These are phyloP conservation scores for Furcasterigmium furcatum DNA, from an alignment of 2,329 filamentous ascomycete genomes.

Conservation along the genomic window DNA sequence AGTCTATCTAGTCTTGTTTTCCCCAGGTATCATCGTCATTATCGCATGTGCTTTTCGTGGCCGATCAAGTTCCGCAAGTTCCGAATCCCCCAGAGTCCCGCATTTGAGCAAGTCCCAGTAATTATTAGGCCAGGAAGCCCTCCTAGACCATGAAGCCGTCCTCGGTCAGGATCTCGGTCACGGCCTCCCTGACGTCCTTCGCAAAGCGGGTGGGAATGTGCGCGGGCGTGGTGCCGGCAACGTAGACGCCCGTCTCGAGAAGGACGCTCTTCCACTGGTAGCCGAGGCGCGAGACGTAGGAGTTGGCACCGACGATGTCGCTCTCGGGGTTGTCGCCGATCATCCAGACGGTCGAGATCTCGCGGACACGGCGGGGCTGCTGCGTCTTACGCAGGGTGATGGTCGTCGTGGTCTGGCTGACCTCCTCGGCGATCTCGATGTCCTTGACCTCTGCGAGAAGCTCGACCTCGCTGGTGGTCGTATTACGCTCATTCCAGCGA, in stretches of 20 bases:
- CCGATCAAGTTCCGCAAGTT: no score
- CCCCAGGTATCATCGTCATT: no score
- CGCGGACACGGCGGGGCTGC: slow-evolving; percentile 2
- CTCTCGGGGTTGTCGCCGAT: slow-evolving; percentile 66
- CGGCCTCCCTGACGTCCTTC: slow-evolving; percentile 49
- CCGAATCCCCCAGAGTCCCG: no score
- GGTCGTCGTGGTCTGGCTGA: not conserved
- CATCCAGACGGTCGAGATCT: slow-evolving; percentile 64
- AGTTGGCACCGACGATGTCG: slow-evolving; percentile 68
- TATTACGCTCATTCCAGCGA: slow-evolving; percentile 16
- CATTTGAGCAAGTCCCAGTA: no score
- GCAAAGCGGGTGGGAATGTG: slow-evolving; percentile 54
- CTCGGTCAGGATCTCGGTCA: not conserved
- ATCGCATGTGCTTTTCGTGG: no score
- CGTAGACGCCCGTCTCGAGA: slow-evolving; percentile 66
- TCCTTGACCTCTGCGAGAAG: not conserved
- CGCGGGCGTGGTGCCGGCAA: slow-evolving; percentile 35
- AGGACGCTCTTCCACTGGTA: slow-evolving; percentile 64
- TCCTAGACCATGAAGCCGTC: not conserved
- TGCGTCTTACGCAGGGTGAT: not conserved
- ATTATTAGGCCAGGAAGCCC: no score
- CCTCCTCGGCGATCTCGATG: not conserved
- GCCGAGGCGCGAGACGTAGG: slow-evolving; percentile 50
- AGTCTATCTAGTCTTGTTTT: no score
- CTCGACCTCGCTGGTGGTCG: slow-evolving; percentile 8